Conservation (phyloP, 768 basidiomycete species). For the Dacryopinax primogenitus region DNA sequence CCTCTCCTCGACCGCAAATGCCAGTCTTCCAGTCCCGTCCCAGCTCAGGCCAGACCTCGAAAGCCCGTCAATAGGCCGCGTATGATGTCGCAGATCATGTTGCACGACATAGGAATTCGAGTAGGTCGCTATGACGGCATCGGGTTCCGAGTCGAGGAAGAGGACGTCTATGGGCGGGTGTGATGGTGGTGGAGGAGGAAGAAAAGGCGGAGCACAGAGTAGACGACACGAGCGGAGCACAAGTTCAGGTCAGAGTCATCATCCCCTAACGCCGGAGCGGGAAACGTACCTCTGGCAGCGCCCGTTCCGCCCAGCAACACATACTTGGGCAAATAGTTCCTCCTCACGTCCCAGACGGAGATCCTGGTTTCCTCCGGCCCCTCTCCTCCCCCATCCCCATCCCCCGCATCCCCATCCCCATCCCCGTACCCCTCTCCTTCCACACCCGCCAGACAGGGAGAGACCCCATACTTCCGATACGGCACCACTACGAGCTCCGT, state of each 20-base stretch:
- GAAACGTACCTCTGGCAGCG: not conserved
- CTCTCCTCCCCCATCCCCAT: not conserved
- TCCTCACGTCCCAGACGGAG: not conserved
- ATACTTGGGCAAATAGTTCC: constrained; percentile 5
- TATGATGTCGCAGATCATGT: constrained; percentile 53
- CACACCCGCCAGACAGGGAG: not conserved
- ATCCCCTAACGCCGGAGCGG: no score
- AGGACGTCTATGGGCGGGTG: not conserved
- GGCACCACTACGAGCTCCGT: not conserved
- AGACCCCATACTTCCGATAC: not conserved
- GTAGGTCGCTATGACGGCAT: not conserved
- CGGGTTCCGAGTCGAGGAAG: not conserved
- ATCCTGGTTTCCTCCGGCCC: not conserved
- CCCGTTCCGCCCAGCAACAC: not conserved
- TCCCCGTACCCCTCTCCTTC: not conserved
- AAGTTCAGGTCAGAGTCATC: no score
- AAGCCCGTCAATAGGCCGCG: constrained; percentile 54
- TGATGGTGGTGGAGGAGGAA: not conserved
- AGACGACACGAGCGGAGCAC: no score
- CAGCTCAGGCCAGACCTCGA: constrained; percentile 52
- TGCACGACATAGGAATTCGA: constrained; percentile 38
- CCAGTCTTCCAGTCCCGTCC: constrained; percentile 48
- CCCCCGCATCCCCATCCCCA: not conserved
- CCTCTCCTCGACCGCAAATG: constrained; percentile 50
- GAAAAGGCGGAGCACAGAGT: no score